Base-by-base conservation (phyloP, 139 green algal genomes). In the Micromonas commoda region DNA sequence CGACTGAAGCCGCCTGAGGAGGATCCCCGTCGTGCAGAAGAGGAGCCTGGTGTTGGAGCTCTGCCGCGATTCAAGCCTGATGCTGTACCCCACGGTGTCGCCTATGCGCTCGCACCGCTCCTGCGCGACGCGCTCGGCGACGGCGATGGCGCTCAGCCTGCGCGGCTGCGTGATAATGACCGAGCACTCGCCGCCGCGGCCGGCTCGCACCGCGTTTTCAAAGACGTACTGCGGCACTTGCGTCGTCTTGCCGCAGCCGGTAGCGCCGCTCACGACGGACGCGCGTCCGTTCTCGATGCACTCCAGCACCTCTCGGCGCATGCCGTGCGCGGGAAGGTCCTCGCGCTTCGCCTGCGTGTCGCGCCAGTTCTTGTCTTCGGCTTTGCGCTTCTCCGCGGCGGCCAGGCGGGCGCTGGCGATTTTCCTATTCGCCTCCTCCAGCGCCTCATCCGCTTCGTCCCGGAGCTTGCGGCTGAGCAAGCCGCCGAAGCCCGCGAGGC, bases 21-120 rank as follows among this genome's bases (percentile, higher is more conserved):
- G 89, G 91, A 99, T 97, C 37, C 91, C 92, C 74, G 97, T 92
- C 0, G 93, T 98, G 92, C 97, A 97, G 88, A 96, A 98, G 86
- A 97, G 97, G 84, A 99, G 96, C 24, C 95, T 90, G 0, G 94
- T 98, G 61, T 90, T 84, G 0, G 88, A 78, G 67, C 77, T 86
- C 9, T 93, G 97, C 87, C 89, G 94, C 85, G 97, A 92, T 80
- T 99, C 95, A 76, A 99, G 98, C 33, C 96, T 92, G 73, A 99
- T 98, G 45, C 89, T 90, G 86, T 98, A 99, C 0, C 96, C 96
- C 0, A 98, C 94, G 71, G 78, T 73, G n/a, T 86, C 78, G 4
- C 85, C 85, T 16, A 89, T 77, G 23, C 87, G 78, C 80, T 87
- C 92, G 24, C 89, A 89, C 34, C 93, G 87, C 87, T 99, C 95